Percentiles rank a stretch among this genome's conserved stretches.
Evolutionary conservation across 345 rosid genomes (phyloP).

Genomic region (Microthlaspi erraticum): DNA sequence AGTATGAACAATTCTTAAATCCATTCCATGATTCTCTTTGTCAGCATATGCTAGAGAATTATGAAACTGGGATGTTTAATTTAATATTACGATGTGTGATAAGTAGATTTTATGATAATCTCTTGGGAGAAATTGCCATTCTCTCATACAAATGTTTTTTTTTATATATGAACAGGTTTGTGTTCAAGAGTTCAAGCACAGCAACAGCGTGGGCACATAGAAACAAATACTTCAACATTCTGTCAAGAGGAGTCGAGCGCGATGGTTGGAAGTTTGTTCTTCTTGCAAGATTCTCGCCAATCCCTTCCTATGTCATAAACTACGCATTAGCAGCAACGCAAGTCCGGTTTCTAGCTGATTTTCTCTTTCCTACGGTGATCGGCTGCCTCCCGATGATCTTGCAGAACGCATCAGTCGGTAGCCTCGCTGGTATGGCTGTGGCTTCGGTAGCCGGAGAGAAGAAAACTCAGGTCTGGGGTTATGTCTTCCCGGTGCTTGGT

Average conservation of each 20-base stretch:
- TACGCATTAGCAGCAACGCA: constrained; percentile 90
- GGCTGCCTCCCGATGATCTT: constrained; percentile 94
- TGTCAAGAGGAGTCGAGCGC: constrained; percentile 79
- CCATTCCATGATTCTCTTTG: not conserved
- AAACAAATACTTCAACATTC: constrained; percentile 76
- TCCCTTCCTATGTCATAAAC: constrained; percentile 87
- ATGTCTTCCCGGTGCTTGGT: constrained; percentile 75
- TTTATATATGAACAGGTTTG: constrained; percentile 73
- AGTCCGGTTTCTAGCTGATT: constrained; percentile 78
- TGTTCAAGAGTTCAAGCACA: constrained; percentile 67
- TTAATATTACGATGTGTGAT: not conserved
- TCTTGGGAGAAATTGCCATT: not conserved
- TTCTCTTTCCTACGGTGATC: constrained; percentile 78
- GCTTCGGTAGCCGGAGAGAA: constrained; percentile 68
- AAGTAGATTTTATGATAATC: not conserved
- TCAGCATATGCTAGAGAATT: not conserved
- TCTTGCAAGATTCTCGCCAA: constrained; percentile 94
- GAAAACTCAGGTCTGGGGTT: constrained; percentile 72
- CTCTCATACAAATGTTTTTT: not conserved
- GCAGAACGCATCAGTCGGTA: constrained; percentile 92
- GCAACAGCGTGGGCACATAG: constrained; percentile 73
- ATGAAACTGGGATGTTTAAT: not conserved
- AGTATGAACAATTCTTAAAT: not conserved
- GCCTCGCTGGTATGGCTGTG: constrained; percentile 95
- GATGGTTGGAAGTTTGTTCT: constrained; percentile 97